Conservation (phyloP, 2,329 filamentous ascomycete genomes). For the Aotearoamyces nothofagi region DNA sequence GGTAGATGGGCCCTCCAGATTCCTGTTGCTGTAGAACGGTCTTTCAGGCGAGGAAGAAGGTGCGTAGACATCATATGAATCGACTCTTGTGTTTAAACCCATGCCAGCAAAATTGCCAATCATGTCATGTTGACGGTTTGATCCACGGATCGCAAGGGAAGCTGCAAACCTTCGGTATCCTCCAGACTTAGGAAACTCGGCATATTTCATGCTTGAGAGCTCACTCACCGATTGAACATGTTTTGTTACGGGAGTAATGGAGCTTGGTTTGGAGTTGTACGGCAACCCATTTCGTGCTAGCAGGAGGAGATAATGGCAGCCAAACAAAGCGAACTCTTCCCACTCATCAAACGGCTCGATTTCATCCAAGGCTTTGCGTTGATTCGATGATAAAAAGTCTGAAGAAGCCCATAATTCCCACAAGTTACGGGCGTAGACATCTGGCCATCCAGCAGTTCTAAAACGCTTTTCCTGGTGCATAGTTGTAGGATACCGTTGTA, state of each 20-base stretch:
- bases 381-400: conserved; percentile 42
- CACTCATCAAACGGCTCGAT: conserved; percentile 88
- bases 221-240: not conserved
- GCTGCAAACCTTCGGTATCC: conserved; percentile 46
- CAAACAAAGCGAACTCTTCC: conserved; percentile 85
- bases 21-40: conserved; percentile 1
- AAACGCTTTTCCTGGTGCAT: conserved; percentile 58
- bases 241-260: not conserved
- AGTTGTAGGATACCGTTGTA: conserved; percentile 52
- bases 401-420: conserved; percentile 73
- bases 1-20: conserved; percentile 23
- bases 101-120: conserved; percentile 19
- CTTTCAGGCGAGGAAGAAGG: not conserved
- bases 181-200: conserved; percentile 22
- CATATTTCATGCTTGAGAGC: conserved; percentile 13
- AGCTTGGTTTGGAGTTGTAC: conserved; percentile 7
- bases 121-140: conserved; percentile 19
- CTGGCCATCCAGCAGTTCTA: conserved; percentile 47
- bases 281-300: conserved; percentile 30
- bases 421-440: conserved; percentile 48
- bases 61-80: conserved; percentile 31
- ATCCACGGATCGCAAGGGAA: conserved; percentile 25
- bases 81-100: conserved; percentile 23
- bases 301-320: conserved; percentile 70
- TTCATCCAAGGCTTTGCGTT: conserved; percentile 47